phyloP scores from a whole-genome alignment of 2,329 filamentous ascomycete species.

The Aureobasidium vineae region DNA sequence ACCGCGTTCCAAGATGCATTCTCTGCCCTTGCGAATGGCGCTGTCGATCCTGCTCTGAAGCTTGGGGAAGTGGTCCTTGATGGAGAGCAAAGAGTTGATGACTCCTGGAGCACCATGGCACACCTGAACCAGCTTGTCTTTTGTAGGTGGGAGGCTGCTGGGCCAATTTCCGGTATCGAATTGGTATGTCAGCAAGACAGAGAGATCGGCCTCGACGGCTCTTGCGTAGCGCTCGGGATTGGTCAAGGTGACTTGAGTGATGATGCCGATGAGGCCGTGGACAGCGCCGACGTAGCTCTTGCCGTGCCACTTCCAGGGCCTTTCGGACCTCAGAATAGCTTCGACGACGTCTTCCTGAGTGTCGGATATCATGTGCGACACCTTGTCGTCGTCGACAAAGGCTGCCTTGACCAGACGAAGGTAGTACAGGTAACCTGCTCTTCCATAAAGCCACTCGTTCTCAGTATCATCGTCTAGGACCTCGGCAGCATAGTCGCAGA shows the following conservation, averaged over 20 bases:
- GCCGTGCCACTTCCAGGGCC: constrained; percentile 64
- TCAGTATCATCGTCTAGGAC: constrained; percentile 49
- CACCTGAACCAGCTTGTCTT: constrained; percentile 59
- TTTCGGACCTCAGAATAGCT: constrained; percentile 56
- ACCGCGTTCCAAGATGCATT: constrained; percentile 57
- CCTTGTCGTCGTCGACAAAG: constrained; percentile 51
- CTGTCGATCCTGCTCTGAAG: constrained; percentile 54
- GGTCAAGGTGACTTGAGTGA: constrained; percentile 65
- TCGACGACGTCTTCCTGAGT: constrained; percentile 58
- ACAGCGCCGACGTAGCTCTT: constrained; percentile 64
- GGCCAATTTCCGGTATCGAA: constrained; percentile 63
- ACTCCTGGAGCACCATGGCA: constrained; percentile 67
- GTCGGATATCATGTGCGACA: constrained; percentile 53
- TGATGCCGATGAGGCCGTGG: constrained; percentile 67
- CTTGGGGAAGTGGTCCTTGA: constrained; percentile 57
- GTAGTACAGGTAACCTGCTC: constrained; percentile 66
- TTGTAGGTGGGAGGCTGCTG: constrained; percentile 52
- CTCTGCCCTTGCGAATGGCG: constrained; percentile 53
- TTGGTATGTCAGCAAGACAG: constrained; percentile 59
- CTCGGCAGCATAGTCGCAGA: constrained; percentile 52
- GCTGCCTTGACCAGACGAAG: constrained; percentile 61
- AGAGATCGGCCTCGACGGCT: constrained; percentile 54
- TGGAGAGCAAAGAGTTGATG: constrained; percentile 56
- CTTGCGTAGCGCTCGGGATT: constrained; percentile 55
- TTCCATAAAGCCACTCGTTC: constrained; percentile 66